Evolutionary conservation across 805 yeast genomes (phyloP), one percentile per base, ranked within the genome.

Genomic region (Saccharomycopsis microspora): DNA sequence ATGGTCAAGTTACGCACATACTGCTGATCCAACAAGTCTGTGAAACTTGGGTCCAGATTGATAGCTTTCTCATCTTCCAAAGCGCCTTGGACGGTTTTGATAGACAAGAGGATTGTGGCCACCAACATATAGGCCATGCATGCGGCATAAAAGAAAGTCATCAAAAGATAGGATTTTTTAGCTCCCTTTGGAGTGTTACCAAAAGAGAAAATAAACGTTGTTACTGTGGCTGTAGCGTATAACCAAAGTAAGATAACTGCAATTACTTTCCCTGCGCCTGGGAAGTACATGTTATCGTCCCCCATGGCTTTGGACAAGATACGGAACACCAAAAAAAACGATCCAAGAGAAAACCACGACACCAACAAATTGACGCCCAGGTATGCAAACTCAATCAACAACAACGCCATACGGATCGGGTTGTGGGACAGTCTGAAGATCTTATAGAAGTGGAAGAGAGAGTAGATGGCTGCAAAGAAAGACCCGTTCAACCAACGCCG

Each of bases 401-500:
- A 66, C 58, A 82, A 68, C 37, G 86, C 56, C 57, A 86, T 86
- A 53, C 97, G 73, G 1, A 65, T 56, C 28, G 75, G 52, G 5
- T 82, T 72, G 63, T 90, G 98, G 30, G 81, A 78, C 11, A 95
- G 81, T 2, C 72, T 61, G 89, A 95, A 85, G 41, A 93, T 73
- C 53, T 78, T 76, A 55, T 76, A 76, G 62, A 81, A 80, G 63
- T 90, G 95, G 51, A 79, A 75, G 49, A 86, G 75, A 1, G 96
- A 79, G 60, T 90, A 90, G 49, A 88, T 72, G 9, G 95, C 94
- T 0, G 97, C 97, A 66, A 93, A 90, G 59, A 93, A 84, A 0
- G 97, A 88, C 47, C 97, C 97, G 62, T 90, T 90, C 55, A 90
- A 75, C 97, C 97, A 93, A 66, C 97, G 78, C 62, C 97, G 75